Evolutionary conservation across 1,284 basidiomycete species (phyloP), one percentile per base, ranked within the genome.

Genomic region (Calocybe gambosa): DNA sequence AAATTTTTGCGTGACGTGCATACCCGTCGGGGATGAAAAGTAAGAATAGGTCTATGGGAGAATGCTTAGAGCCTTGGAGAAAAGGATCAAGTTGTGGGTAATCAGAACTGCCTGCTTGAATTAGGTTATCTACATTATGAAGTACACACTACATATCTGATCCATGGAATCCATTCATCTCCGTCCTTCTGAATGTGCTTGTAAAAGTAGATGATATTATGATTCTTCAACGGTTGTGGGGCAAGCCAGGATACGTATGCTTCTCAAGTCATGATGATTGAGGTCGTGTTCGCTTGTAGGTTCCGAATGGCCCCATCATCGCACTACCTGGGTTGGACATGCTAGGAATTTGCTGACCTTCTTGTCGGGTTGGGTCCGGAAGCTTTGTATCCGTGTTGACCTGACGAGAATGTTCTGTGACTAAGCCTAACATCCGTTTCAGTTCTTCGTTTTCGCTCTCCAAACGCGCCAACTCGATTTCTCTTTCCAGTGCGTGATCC

Each of bases 361-460:
- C 48, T 29, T 42, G 44, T 13, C 42, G 37, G 31, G 45, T 43
- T 15, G 45, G 43, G 46, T 54, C 60, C 46, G 40, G 56, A 46
- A 42, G 47, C 46, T 45, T 50, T n/a, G 38, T 26, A 18, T 62
- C 56, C 23, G 44, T 51, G 31, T 42, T 60, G 25, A 55, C 57
- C 46, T 51, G 56, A 35, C 54, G 54, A 28, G 52, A 52, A 20
- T 64, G 63, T 10, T 55, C 52, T 9, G 65, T 61, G 10, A 68
- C 58, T 16, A 72, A 50, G 0, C 74, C 80, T 46, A 89, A 63
- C 67, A 94, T 71, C 50, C 81, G 74, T 52, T 85, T 74, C 50
- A 97, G 68, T 52, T 88, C 76, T 43, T 79, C 76, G 61, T 97
- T 96, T 71, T 97, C 93, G 54, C 77, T 79, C 63, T 93, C 84